A percentile compares a stretch with the other conserved stretches of the same genome.
Evolutionary conservation across 2,329 filamentous ascomycete genomes (phyloP).

Genomic region (Calycina herbarum): DNA sequence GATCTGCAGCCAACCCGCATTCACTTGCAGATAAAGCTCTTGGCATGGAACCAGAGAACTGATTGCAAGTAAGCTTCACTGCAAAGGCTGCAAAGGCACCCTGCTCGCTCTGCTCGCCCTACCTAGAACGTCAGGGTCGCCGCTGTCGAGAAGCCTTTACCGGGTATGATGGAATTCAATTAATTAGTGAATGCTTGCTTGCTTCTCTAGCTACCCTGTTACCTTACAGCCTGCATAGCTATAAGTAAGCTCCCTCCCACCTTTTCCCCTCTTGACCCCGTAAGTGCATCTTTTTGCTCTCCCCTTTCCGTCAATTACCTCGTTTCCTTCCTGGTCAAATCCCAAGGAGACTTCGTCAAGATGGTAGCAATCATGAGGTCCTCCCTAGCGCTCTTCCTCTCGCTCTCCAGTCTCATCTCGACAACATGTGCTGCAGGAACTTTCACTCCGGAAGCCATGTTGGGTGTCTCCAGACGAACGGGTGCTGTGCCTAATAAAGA

Average conservation of each 20-base stretch:
- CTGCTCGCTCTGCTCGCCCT: too few species aligned
- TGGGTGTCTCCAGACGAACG: slow-evolving; percentile 72
- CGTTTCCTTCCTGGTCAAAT: slow-evolving; percentile 11
- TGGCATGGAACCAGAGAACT: background rate
- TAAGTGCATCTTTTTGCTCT: slow-evolving; percentile 8
- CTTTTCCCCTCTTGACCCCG: background rate
- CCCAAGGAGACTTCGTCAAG: background rate
- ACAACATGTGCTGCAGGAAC: slow-evolving; percentile 18
- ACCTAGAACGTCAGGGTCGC: background rate
- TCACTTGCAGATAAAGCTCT: background rate
- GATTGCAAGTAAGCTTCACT: background rate
- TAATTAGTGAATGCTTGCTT: background rate
- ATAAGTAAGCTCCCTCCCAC: slow-evolving; percentile 18
- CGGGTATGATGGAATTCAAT: background rate
- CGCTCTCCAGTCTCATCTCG: slow-evolving; percentile 16
- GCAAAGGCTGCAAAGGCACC: too few species aligned
- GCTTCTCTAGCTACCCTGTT: background rate
- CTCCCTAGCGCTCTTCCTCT: slow-evolving; percentile 7
- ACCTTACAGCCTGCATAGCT: background rate
- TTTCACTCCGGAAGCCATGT: slow-evolving; percentile 71
- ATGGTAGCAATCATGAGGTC: slow-evolving; percentile 18
- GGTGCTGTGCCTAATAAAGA: slow-evolving; percentile 66
- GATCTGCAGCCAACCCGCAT: background rate
- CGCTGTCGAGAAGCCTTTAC: background rate
- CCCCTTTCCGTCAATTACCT: background rate